Evolutionary conservation across 75 land plant species (phyloP).

Genomic region (Cryptomeria japonica): DNA sequence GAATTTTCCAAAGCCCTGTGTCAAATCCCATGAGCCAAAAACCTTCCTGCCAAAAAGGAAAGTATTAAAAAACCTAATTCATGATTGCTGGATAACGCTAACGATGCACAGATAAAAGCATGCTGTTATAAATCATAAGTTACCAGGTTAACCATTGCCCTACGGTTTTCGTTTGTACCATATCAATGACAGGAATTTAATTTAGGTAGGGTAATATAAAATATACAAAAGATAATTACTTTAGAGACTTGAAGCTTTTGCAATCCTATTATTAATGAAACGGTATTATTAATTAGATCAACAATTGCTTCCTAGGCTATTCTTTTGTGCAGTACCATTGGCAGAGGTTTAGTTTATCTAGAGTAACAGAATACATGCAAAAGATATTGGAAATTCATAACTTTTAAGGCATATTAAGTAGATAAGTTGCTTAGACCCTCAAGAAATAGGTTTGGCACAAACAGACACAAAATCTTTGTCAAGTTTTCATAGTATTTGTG

Average conservation of each 20-base stretch:
- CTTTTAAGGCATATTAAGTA: background rate
- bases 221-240: too few relatives aligned
- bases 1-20: too few relatives aligned
- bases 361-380: background rate
- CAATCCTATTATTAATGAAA: too few relatives aligned
- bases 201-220: background rate
- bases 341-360: background rate
- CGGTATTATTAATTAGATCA: background rate
- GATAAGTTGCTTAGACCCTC: background rate
- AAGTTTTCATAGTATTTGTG: background rate
- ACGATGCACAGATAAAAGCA: background rate
- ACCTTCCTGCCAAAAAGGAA: too few relatives aligned
- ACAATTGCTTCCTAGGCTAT: background rate
- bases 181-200: background rate
- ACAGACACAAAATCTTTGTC: background rate
- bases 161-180: background rate
- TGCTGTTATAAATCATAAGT: background rate
- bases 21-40: too few relatives aligned
- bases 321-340: background rate
- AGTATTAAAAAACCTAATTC: too few relatives aligned
- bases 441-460: background rate
- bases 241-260: too few relatives aligned
- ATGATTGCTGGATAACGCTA: background rate
- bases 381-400: background rate
- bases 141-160: background rate